Conservation (phyloP, 805 yeast species). For the Saturnispora kantuleensis region DNA sequence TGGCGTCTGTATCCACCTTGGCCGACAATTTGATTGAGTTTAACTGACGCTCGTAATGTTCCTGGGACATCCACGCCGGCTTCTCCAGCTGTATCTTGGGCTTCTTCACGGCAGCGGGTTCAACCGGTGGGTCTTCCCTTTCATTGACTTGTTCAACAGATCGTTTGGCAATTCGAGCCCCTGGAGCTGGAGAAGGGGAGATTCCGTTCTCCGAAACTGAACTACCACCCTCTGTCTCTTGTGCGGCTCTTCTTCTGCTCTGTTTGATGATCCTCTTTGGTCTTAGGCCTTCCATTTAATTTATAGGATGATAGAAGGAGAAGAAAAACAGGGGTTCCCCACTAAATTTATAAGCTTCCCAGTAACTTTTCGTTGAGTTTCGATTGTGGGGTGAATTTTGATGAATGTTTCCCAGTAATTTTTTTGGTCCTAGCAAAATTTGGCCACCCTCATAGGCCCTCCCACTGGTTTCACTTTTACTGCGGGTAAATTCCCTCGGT, state of each 20-base stretch:
- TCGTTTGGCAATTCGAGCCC: no score
- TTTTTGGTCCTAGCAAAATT: constrained; percentile 2
- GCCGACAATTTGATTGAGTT: constrained; percentile 12
- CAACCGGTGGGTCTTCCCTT: not conserved
- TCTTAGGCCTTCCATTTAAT: constrained; percentile 1
- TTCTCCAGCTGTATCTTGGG: constrained; percentile 10
- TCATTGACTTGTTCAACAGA: not conserved
- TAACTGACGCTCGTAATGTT: constrained; percentile 18
- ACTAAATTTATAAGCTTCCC: no score
- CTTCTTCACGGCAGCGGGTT: not conserved
- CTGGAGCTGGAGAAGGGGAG: not conserved
- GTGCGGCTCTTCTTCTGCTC: constrained; percentile 1
- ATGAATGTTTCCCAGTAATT: not conserved
- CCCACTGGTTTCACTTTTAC: no score
- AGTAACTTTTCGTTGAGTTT: no score
- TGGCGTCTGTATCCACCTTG: not conserved
- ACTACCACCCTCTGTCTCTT: constrained; percentile 1
- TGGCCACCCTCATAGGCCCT: not conserved
- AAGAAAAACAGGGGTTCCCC: no score
- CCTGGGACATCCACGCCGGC: constrained; percentile 29
- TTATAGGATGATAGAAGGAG: not conserved
- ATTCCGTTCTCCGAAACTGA: no score
- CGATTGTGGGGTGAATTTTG: no score
- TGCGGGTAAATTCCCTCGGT: not conserved
- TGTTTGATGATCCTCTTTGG: constrained; percentile 7